Base-by-base conservation (phyloP, 495 filamentous ascomycete species). In the Wilcoxina mikolae region DNA sequence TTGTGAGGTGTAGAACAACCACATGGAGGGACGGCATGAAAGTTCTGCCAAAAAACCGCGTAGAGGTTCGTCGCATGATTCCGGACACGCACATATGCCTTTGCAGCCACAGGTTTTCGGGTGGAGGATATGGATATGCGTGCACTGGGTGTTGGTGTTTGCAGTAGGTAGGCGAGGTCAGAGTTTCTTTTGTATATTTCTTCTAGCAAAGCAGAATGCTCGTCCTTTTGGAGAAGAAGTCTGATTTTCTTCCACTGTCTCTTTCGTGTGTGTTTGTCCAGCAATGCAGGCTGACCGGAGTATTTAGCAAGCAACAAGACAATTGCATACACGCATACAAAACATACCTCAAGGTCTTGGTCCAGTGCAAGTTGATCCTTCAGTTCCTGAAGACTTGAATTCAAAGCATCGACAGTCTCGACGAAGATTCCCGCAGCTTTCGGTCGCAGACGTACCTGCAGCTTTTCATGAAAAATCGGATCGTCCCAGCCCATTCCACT, bases 341-440 rank as follows among this genome's bases (percentile, higher is more conserved):
- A n/a, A n/a, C n/a, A n/a, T n/a, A n/a, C n/a, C n/a, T n/a, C n/a
- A n/a, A n/a, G n/a, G n/a, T n/a, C n/a, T n/a, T 26, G 27, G 27
- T n/a, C n/a, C n/a, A 66, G 27, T 24, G 39, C 58, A 23, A 70
- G 41, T n/a, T 61, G 57, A 7, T 62, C n/a, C 25, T 57, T 49
- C 28, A 68, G 41, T 7, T 20, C 27, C 28, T 50, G 4, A 35
- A 67, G 55, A 29, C 25, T 41, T 18, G 31, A 47, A 15, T 28
- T 9, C 24, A 69, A 45, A 3, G 22, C 44, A 24, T 56, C 18
- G 24, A 67, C 46, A 9, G 56, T 35, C 23, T 48, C 35, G 18
- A 64, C 41, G 48, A 53, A 69, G 15, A 35, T 15, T 3, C 33
- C 3, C 26, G 31, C 39, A 27, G 45, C 28, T 24, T 18, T 17